Percentiles rank a stretch among this genome's conserved stretches.
phyloP scores from a whole-genome alignment of 2,329 filamentous ascomycete species.

The Helicocarpus griseus region DNA sequence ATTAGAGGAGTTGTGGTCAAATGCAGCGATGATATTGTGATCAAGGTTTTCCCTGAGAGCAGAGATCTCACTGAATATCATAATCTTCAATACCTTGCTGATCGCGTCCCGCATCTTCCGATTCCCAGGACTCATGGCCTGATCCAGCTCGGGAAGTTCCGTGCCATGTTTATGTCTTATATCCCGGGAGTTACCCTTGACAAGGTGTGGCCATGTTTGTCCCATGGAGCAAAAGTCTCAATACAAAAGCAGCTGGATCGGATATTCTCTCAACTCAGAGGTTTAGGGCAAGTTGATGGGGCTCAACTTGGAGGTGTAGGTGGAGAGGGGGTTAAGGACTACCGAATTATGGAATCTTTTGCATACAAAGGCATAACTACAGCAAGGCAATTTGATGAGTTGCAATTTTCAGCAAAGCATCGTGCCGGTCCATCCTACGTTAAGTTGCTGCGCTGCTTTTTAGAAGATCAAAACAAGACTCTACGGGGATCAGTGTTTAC shows the following conservation, averaged over 20 bases:
- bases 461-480: constrained; percentile 8
- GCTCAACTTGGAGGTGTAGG: constrained; percentile 16
- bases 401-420: constrained; percentile 17
- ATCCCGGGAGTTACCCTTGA: neutral
- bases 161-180: constrained; percentile 4
- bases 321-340: constrained; percentile 20
- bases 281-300: constrained; percentile 9
- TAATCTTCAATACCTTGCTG: constrained; percentile 5
- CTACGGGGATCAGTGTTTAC: constrained; percentile 17
- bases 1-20: neutral
- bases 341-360: constrained; percentile 13
- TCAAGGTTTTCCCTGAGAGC: neutral
- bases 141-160: neutral
- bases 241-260: constrained; percentile 1
- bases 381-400: constrained; percentile 12
- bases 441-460: constrained; percentile 16
- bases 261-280: neutral
- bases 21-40: neutral
- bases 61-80: constrained; percentile 5
- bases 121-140: neutral
- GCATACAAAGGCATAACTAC: constrained; percentile 17
- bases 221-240: constrained; percentile 1
- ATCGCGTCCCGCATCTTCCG: neutral
- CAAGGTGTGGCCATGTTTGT: neutral
- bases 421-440: constrained; percentile 16